Percentiles rank a stretch among this genome's conserved stretches.
Conservation (phyloP, 441 rosid genomes). For the Populus tomentosa region DNA sequence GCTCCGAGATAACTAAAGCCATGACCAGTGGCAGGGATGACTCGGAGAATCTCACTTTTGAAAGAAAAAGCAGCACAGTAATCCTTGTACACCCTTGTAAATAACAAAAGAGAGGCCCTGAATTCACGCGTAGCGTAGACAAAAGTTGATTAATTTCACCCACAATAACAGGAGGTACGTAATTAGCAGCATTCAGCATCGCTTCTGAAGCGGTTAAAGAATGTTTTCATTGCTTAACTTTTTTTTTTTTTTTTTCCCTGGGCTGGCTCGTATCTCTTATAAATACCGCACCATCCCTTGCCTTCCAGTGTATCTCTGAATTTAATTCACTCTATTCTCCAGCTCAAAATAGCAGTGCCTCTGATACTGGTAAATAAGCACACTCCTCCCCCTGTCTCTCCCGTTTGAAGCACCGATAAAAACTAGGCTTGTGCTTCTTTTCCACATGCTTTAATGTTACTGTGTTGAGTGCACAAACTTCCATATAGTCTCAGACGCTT, state of each 20-base stretch:
- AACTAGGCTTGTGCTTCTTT: not conserved
- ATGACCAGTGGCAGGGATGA: not conserved
- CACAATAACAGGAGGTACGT: not conserved
- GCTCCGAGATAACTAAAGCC: not conserved
- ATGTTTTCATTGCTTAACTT: not conserved
- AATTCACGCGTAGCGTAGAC: not conserved
- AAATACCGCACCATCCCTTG: constrained; percentile 8
- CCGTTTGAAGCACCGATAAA: not conserved
- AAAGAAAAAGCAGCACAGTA: not conserved
- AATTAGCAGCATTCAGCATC: not conserved
- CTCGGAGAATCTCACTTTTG: constrained; percentile 1
- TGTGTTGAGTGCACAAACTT: not conserved
- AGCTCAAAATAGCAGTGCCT: no score
- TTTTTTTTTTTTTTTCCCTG: not conserved
- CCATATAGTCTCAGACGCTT: not conserved
- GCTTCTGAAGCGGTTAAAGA: constrained; percentile 5
- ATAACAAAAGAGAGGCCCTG: not conserved
- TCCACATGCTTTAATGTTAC: not conserved
- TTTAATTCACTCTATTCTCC: not conserved
- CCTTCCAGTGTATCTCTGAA: not conserved
- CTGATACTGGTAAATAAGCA: not conserved
- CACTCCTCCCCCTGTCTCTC: not conserved
- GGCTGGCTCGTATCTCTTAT: constrained; percentile 1
- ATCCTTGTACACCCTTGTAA: not conserved
- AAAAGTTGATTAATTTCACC: not conserved